These are phyloP conservation scores for Schwanniomyces etchellsii DNA, from an alignment of 1,139 yeast species.

Conservation along the genomic window DNA sequence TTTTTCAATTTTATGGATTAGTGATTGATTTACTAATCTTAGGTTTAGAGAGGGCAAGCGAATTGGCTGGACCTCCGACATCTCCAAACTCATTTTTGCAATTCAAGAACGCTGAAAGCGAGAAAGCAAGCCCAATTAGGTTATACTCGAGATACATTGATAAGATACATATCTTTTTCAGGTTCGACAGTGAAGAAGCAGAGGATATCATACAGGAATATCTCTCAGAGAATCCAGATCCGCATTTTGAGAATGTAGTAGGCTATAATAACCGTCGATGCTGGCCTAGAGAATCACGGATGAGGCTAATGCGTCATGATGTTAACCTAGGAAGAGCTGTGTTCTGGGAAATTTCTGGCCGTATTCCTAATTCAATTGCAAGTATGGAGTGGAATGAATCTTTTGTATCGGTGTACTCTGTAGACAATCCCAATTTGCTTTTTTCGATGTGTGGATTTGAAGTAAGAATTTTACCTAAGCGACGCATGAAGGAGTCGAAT, in stretches of 20 bases:
- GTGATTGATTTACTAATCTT: conserved; percentile 74
- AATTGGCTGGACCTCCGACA: conserved; percentile 74
- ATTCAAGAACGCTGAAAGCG: conserved; percentile 54
- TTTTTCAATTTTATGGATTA: conserved; percentile 85
- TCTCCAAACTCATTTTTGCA: conserved; percentile 76
- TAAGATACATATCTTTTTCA: conserved; percentile 71
- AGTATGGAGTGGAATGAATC: conserved; percentile 77
- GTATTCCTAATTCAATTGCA: conserved; percentile 74
- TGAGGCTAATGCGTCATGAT: conserved; percentile 88
- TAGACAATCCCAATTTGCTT: conserved; percentile 81
- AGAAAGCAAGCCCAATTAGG: conserved; percentile 65
- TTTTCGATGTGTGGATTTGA: conserved; percentile 96
- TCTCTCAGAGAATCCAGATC: conserved; percentile 83
- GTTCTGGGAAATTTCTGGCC: conserved; percentile 81
- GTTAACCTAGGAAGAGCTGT: conserved; percentile 90
- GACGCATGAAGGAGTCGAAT: conserved; percentile 44
- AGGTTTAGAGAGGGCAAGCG: conserved; percentile 83
- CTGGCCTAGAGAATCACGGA: conserved; percentile 92
- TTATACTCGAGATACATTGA: conserved; percentile 81
- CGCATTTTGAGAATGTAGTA: conserved; percentile 78
- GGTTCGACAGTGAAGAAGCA: conserved; percentile 70
- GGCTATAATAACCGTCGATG: conserved; percentile 87
- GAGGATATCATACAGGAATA: conserved; percentile 72
- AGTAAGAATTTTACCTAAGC: conserved; percentile 76
- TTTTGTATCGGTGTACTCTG: conserved; percentile 81